phyloP scores from a whole-genome alignment of 73 alveolate genomes.

The Durusdinium trenchii region DNA sequence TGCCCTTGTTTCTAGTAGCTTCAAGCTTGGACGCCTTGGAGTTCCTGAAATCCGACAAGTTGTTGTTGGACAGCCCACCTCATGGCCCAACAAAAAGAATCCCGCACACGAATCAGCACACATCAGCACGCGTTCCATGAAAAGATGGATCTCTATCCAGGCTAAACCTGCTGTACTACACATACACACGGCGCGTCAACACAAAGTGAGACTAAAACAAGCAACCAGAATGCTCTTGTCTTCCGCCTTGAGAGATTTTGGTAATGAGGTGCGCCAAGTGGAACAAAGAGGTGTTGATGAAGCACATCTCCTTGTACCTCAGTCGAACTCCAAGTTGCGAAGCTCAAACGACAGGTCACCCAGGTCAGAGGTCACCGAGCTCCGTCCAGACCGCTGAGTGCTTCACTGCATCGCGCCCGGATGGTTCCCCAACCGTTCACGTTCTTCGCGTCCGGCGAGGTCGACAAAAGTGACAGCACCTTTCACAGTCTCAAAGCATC shows the following conservation, averaged over 20 bases:
- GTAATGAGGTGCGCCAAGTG: constrained; percentile 88
- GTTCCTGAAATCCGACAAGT: constrained; percentile 84
- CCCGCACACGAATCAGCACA: not conserved
- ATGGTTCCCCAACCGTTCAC: constrained; percentile 81
- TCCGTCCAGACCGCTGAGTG: not conserved
- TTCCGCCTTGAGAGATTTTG: constrained; percentile 66
- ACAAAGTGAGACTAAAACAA: not conserved
- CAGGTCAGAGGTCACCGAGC: not conserved
- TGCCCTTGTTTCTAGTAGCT: too few species aligned
- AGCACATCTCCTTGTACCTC: constrained; percentile 95
- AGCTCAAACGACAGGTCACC: not conserved
- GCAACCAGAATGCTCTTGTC: not conserved
- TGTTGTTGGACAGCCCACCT: constrained; percentile 58
- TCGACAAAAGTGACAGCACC: constrained; percentile 91
- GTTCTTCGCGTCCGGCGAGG: constrained; percentile 95
- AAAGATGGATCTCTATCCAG: too few species aligned
- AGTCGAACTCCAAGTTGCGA: not conserved
- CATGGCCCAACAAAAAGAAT: not conserved
- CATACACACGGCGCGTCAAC: not conserved
- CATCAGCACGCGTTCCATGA: too few species aligned
- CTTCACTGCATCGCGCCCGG: constrained; percentile 57
- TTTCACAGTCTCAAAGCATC: too few species aligned
- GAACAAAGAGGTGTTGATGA: constrained; percentile 91
- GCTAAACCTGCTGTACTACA: not conserved
- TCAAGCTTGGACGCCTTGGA: constrained; percentile 51